Conservation (phyloP, 495 filamentous ascomycete species). For the Talaromyces wortmannii region DNA sequence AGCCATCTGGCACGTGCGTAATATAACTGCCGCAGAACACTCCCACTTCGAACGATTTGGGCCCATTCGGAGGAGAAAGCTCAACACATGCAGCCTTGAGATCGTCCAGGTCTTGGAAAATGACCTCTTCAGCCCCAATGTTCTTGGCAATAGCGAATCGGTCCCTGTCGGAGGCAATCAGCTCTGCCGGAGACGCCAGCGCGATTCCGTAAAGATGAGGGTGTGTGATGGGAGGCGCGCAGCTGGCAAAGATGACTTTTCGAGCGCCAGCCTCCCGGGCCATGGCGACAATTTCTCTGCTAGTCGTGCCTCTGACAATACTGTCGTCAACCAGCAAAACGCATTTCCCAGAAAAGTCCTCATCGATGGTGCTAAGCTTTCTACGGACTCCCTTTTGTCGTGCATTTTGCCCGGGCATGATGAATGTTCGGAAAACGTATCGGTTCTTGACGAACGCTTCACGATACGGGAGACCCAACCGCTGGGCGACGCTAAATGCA, state of each 20-base stretch:
- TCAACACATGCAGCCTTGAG: constrained; percentile 75
- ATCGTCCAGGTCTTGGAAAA: constrained; percentile 84
- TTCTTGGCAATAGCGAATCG: constrained; percentile 61
- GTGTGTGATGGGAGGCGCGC: constrained; percentile 79
- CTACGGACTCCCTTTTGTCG: constrained; percentile 59
- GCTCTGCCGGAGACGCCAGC: constrained; percentile 72
- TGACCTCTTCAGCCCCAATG: constrained; percentile 87
- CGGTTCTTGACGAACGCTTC: constrained; percentile 92
- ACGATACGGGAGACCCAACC: constrained; percentile 71
- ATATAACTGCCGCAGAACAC: constrained; percentile 92
- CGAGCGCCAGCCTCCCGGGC: constrained; percentile 84
- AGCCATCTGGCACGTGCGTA: constrained; percentile 73
- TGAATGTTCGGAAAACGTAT: constrained; percentile 94
- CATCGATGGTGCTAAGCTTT: constrained; percentile 72
- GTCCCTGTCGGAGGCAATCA: constrained; percentile 76
- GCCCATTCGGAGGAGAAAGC: constrained; percentile 47
- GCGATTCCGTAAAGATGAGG: constrained; percentile 86
- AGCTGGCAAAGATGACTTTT: constrained; percentile 86
- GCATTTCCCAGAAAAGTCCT: constrained; percentile 78
- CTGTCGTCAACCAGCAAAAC: constrained; percentile 89
- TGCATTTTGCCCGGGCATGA: constrained; percentile 83
- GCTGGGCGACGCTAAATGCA: constrained; percentile 70
- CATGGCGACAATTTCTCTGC: constrained; percentile 88
- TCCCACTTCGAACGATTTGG: constrained; percentile 80
- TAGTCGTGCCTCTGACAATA: constrained; percentile 90